These are phyloP conservation scores for Xeromyces bisporus DNA, from an alignment of 495 filamentous ascomycete genomes.

Conservation along the genomic window DNA sequence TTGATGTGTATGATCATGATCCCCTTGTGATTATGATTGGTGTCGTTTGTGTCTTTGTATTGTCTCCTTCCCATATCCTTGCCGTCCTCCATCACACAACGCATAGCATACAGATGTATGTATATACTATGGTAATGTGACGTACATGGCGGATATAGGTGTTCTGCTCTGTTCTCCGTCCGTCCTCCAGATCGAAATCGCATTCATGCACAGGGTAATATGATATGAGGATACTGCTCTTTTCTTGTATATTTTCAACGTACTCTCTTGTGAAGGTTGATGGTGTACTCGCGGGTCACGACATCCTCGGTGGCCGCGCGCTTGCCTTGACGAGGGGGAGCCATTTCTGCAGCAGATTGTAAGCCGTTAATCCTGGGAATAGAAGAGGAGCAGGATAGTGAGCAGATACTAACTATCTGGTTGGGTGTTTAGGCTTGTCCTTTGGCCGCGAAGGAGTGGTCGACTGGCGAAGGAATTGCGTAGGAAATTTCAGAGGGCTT, in stretches of 20 bases:
- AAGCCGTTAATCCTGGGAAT: no score
- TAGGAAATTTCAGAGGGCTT: slow-evolving; percentile 9
- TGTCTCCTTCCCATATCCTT: not conserved
- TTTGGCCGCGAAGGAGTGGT: slow-evolving; percentile 22
- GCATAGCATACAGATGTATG: no score
- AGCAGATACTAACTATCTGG: no score
- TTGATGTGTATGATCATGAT: slow-evolving; percentile 1
- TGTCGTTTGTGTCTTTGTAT: not conserved
- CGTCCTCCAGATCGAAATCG: slow-evolving; percentile 8
- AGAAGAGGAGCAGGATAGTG: slow-evolving; percentile 1
- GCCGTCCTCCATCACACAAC: not conserved
- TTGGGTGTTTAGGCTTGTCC: slow-evolving; percentile 31
- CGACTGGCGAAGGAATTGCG: slow-evolving; percentile 16
- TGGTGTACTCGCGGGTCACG: slow-evolving; percentile 98
- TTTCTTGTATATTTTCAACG: slow-evolving; percentile 37
- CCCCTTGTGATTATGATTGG: not conserved
- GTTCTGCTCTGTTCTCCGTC: slow-evolving; percentile 15
- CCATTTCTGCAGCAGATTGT: slow-evolving; percentile 42
- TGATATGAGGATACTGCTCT: not conserved
- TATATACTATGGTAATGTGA: no score
- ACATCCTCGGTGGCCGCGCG: slow-evolving; percentile 96
- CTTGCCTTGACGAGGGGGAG: slow-evolving; percentile 45
- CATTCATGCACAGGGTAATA: not conserved
- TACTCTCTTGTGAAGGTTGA: slow-evolving; percentile 99
- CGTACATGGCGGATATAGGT: not conserved